Base-by-base conservation (phyloP, 345 rosid genomes). In the Geranium rotundifolium region DNA sequence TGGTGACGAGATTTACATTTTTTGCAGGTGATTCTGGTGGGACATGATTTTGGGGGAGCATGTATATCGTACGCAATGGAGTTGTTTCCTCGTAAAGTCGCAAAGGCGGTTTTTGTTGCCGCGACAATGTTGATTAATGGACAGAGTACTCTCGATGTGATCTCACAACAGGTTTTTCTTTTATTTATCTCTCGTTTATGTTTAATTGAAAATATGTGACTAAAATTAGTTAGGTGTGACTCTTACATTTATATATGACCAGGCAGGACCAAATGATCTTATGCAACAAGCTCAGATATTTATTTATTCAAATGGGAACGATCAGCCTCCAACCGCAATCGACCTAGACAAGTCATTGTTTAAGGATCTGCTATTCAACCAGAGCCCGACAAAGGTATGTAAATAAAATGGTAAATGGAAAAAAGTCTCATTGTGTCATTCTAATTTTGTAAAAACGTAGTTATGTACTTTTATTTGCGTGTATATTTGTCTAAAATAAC, bases 1-100 rank as follows among this genome's bases (percentile, higher is more conserved):
- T 46, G 16, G 13, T 46, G 54, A 7, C 10, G 1, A 46, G 16
- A 46, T 46, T 8, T 8, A 7, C 16, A 7, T 46, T 46, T 8
- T 23, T 23, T 1, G 79, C 81, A 92, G 98, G 96, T 86, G 70
- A 81, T 92, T 63, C 77, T 93, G 88, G 96, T 84, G 2, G 97
- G 97, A 46, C 99, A 90, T 12, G 97, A 93, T 77, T 83, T 93
- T 65, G 99, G 97, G 56, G 99, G 99, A 57, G 85, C 96, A 49
- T 90, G 99, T 65, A 62, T 86, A 62, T 86, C 95, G 13, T 84
- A 84, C 61, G 91, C 83, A 52, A 85, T 90, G 97, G 99, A 93
- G 78, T 64, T 83, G 68, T 88, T 86, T 79, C 91, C 97, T 68
- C 61, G 41, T 7, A 90, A 75, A 80, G 67, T 86, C 59, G 77